These are phyloP conservation scores for Dothideomycetidae sp. DNA, from an alignment of 2,329 filamentous ascomycete genomes.

Conservation along the genomic window DNA sequence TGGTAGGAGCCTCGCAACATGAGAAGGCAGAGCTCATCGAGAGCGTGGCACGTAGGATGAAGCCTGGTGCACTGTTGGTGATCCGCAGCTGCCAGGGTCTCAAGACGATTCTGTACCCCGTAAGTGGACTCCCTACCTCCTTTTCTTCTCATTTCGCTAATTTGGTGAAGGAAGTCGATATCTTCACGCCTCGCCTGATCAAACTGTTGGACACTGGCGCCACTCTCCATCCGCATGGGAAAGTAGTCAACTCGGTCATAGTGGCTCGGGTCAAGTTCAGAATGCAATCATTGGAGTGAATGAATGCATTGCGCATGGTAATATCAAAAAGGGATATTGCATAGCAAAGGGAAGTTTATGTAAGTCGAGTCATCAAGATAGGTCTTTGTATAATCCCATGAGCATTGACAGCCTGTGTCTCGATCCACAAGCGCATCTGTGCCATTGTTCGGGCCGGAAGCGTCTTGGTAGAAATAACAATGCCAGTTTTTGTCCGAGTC, in stretches of 20 bases:
- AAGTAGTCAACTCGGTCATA: background rate
- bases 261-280: background rate
- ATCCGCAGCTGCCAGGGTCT: background rate
- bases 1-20: background rate
- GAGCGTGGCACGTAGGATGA: constrained; percentile 2
- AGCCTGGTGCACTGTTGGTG: background rate
- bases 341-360: no score
- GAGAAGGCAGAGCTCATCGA: background rate
- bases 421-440: no score
- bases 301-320: no score
- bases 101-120: background rate
- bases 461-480: no score
- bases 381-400: no score
- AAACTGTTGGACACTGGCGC: background rate
- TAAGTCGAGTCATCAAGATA: no score
- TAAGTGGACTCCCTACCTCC: background rate
- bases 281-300: no score
- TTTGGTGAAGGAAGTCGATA: background rate
- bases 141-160: background rate
- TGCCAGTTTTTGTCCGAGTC: no score
- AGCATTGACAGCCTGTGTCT: no score
- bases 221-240: background rate
- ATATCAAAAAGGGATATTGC: no score
- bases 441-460: no score
- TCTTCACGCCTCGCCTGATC: background rate